These are phyloP conservation scores for Ogataea sp. DNA, from an alignment of 805 yeast species.

Conservation along the genomic window DNA sequence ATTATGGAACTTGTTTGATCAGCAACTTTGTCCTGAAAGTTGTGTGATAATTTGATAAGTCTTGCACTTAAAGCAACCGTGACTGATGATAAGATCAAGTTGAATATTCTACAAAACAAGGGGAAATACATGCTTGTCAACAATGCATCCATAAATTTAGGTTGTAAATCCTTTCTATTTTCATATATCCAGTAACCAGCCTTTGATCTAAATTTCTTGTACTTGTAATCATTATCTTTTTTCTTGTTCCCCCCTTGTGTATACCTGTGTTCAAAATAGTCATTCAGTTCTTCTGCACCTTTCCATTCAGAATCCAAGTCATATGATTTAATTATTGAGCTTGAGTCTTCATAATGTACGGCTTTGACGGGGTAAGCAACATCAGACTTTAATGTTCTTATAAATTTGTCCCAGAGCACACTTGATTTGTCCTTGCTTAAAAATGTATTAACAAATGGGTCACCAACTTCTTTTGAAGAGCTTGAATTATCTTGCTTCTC, in stretches of 20 bases:
- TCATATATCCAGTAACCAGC: conserved; percentile 64
- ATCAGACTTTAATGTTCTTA: conserved; percentile 18
- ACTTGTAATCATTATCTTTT: conserved; percentile 19
- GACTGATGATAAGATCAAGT: conserved; percentile 48
- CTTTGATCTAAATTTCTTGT: conserved; percentile 34
- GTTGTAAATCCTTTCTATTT: conserved; percentile 55
- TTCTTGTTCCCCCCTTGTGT: too few relatives aligned
- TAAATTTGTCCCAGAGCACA: conserved; percentile 14
- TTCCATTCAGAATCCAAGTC: conserved; percentile 51
- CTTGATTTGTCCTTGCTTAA: conserved; percentile 7
- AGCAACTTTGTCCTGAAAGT: conserved; percentile 30
- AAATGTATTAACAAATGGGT: conserved; percentile 15
- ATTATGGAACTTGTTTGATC: conserved; percentile 89
- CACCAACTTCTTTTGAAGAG: conserved; percentile 2
- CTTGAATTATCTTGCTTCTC: not conserved
- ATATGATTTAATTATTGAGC: conserved; percentile 9
- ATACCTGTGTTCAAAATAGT: conserved; percentile 43
- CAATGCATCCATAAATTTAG: conserved; percentile 49
- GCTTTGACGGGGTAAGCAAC: conserved; percentile 17
- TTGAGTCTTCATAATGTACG: conserved; percentile 17
- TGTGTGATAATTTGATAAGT: conserved; percentile 36
- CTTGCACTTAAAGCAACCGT: conserved; percentile 69
- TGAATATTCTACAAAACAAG: conserved; percentile 56
- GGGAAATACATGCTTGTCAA: conserved; percentile 79
- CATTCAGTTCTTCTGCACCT: conserved; percentile 57